A percentile compares a stretch with the other conserved stretches of the same genome.
These are phyloP conservation scores for Wickerhamiella bombiphila DNA, from an alignment of 805 yeast genomes.

Conservation along the genomic window DNA sequence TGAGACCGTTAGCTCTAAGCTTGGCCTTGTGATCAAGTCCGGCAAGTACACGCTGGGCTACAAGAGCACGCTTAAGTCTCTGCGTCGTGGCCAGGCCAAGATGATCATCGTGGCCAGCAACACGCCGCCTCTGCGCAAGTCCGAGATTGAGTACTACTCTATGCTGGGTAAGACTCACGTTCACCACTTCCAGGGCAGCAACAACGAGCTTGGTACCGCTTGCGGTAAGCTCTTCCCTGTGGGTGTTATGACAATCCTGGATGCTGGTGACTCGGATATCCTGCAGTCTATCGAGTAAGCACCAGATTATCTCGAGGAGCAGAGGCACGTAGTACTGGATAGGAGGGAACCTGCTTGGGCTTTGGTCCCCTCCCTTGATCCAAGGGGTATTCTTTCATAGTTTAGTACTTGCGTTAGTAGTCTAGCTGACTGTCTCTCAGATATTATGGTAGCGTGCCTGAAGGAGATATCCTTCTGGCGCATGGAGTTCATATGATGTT, in stretches of 20 bases:
- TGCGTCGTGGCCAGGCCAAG: slow-evolving; percentile 98
- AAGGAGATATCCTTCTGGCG: too few relatives aligned
- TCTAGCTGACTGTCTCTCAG: too few relatives aligned
- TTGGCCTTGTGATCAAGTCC: slow-evolving; percentile 95
- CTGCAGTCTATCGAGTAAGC: slow-evolving; percentile 29
- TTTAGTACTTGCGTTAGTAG: too few relatives aligned
- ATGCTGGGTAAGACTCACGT: slow-evolving; percentile 96
- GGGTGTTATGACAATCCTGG: slow-evolving; percentile 89
- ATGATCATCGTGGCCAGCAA: slow-evolving; percentile 94
- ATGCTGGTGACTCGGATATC: slow-evolving; percentile 99
- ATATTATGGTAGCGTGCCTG: too few relatives aligned
- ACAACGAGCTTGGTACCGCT: slow-evolving; percentile 99
- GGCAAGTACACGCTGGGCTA: slow-evolving; percentile 99
- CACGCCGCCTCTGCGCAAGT: slow-evolving; percentile 99
- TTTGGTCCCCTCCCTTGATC: too few relatives aligned
- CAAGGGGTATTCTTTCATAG: too few relatives aligned
- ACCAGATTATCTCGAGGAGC: too few relatives aligned
- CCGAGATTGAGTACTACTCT: slow-evolving; percentile 99
- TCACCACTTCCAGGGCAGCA: slow-evolving; percentile 99
- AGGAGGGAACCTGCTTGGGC: too few relatives aligned
- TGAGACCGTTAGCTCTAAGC: slow-evolving; percentile 95
- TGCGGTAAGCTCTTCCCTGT: slow-evolving; percentile 99
- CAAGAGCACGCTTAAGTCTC: slow-evolving; percentile 96
- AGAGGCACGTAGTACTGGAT: too few relatives aligned
- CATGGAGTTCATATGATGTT: too few relatives aligned